These are phyloP conservation scores for Trematosphaeria pertusa DNA, from an alignment of 2,329 filamentous ascomycete genomes.

Conservation along the genomic window DNA sequence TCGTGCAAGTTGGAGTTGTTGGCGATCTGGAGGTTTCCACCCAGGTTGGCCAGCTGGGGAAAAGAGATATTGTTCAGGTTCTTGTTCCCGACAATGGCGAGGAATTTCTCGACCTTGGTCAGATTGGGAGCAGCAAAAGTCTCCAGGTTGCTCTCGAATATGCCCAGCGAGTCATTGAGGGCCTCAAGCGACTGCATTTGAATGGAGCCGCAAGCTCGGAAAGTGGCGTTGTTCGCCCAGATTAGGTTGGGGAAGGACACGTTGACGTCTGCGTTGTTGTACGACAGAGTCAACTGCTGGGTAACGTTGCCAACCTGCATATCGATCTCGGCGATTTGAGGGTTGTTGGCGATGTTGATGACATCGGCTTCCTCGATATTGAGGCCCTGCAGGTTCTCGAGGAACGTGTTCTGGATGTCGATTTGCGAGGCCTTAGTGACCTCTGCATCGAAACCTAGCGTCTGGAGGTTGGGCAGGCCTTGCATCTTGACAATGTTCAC, in stretches of 20 bases:
- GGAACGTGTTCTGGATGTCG: slow-evolving; percentile 83
- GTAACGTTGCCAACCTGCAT: slow-evolving; percentile 81
- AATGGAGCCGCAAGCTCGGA: slow-evolving; percentile 80
- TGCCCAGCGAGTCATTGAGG: slow-evolving; percentile 81
- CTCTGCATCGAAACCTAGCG: slow-evolving; percentile 66
- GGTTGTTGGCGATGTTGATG: slow-evolving; percentile 87
- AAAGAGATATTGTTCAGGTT: slow-evolving; percentile 76
- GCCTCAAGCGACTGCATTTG: slow-evolving; percentile 73
- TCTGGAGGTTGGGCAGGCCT: slow-evolving; percentile 70
- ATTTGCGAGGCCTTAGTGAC: slow-evolving; percentile 74
- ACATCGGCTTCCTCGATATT: slow-evolving; percentile 74
- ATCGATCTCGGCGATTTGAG: slow-evolving; percentile 74
- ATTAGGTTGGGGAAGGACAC: slow-evolving; percentile 80
- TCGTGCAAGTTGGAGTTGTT: slow-evolving; percentile 81
- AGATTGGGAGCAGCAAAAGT: slow-evolving; percentile 72
- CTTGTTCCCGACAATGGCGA: slow-evolving; percentile 65
- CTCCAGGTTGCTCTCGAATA: slow-evolving; percentile 79
- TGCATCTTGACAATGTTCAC: slow-evolving; percentile 74
- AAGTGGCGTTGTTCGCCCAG: slow-evolving; percentile 79
- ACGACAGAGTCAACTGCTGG: slow-evolving; percentile 72
- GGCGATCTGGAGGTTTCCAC: slow-evolving; percentile 82
- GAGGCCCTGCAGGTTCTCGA: slow-evolving; percentile 80
- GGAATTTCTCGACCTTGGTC: slow-evolving; percentile 66
- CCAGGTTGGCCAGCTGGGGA: slow-evolving; percentile 70
- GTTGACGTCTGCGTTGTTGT: slow-evolving; percentile 77